Base-by-base conservation (phyloP, 306 rosid species). In the Gillenia trifoliata region DNA sequence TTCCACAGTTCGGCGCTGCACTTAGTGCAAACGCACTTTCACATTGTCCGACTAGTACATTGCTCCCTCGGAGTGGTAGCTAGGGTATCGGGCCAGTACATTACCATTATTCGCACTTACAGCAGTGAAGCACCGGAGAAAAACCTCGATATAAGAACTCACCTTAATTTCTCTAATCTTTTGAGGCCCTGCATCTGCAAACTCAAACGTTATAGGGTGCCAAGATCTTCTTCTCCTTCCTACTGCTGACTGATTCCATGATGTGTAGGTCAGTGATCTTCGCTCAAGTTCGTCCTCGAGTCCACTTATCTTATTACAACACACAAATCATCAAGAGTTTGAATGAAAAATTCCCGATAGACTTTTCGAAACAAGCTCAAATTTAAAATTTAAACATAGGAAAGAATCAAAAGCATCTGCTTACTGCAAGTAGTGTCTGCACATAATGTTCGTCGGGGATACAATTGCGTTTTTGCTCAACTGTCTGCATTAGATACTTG, bases 261-360 rank as follows among this genome's bases (percentile, higher is more conserved):
- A 57, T 11, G 80, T 33, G 74, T 82, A 78, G 13, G 83, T 82
- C 75, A 82, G 43, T 59, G 80, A 28, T 78, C 86, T 56, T 65
- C 36, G 68, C 59, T 82, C 83, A 9, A 78, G 71, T 75, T 82
- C 80, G 0, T 56, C 31, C 8, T 78, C 80, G 30, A 69, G 66
- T n/a, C 78, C 72, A 6, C 60, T 78, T 71, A 78, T 75, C 83
- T 82, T 26, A 38, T 29, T 20, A 62, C 43, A 33, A 55, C 19
- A 64, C 45, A 71, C 41, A 74, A 40, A 64, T n/a, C 25, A 56
- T 16, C 25, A 43, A 64, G 45, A 56, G 23, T 17, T 17, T 2
- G 26, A 43, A 60, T 11, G 49, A 43, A 16, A 49, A 16, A 16
- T 5, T 34, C 11, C 63, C 15, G 4, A 11, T 20, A 30, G 30